A percentile compares a stretch with the other conserved stretches of the same genome.
Conservation (phyloP, 352 stramenopile species). For the Phytophthora citrophthora region DNA sequence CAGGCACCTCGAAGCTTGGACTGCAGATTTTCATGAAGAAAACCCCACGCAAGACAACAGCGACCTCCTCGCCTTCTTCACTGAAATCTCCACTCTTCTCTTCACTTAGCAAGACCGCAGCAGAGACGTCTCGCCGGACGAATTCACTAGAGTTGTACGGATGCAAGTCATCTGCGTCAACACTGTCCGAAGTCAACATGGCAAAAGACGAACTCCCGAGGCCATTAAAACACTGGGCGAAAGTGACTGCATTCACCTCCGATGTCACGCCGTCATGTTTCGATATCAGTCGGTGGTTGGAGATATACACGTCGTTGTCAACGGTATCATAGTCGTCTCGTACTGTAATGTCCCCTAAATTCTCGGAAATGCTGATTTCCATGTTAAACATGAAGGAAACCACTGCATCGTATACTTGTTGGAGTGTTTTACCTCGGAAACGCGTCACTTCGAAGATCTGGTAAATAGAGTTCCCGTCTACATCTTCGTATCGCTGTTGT, state of each 20-base stretch:
- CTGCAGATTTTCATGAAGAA: slow-evolving; percentile 26
- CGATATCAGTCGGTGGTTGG: slow-evolving; percentile 42
- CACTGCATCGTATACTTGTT: slow-evolving; percentile 51
- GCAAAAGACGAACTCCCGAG: slow-evolving; percentile 7
- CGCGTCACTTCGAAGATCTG: slow-evolving; percentile 34
- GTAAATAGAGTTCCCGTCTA: slow-evolving; percentile 20
- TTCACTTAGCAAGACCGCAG: slow-evolving; percentile 26
- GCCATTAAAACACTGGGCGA: slow-evolving; percentile 27
- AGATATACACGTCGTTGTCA: slow-evolving; percentile 25
- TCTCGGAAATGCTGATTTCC: slow-evolving; percentile 53
- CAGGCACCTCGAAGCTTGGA: slow-evolving; percentile 1
- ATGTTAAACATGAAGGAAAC: slow-evolving; percentile 43
- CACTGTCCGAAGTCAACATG: slow-evolving; percentile 33
- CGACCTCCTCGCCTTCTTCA: neutral
- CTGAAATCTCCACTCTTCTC: slow-evolving; percentile 3
- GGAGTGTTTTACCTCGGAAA: slow-evolving; percentile 39
- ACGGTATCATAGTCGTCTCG: slow-evolving; percentile 41
- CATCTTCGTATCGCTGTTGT: slow-evolving; percentile 5
- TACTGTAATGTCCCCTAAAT: slow-evolving; percentile 41
- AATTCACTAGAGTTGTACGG: slow-evolving; percentile 33
- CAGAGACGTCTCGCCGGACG: slow-evolving; percentile 41
- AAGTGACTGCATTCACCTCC: neutral
- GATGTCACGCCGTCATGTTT: slow-evolving; percentile 3
- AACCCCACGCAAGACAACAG: slow-evolving; percentile 18
- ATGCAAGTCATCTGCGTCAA: slow-evolving; percentile 44